These are phyloP conservation scores for Arabis hirsuta DNA, from an alignment of 345 rosid species.

Conservation along the genomic window DNA sequence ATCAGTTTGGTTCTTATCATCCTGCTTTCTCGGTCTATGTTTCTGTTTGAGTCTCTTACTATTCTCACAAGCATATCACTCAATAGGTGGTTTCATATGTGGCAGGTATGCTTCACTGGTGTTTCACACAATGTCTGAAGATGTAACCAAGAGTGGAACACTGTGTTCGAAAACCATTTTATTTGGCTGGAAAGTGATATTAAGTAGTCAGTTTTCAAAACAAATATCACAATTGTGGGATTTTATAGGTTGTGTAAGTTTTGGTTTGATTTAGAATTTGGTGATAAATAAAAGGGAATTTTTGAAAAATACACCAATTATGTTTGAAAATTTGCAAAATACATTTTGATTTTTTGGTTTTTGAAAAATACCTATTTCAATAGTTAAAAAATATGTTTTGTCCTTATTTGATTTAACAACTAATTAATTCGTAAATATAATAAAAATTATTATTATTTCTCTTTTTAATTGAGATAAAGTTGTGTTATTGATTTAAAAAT, in stretches of 20 bases:
- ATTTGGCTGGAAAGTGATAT: constrained; percentile 2
- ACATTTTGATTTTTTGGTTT: too few species aligned
- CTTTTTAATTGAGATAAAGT: too few species aligned
- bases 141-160: constrained; percentile 26
- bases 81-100: constrained; percentile 22
- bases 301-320: too few species aligned
- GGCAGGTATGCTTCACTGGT: constrained; percentile 26
- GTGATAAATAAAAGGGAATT: neutral
- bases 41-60: constrained; percentile 3
- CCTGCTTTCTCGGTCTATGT: constrained; percentile 5
- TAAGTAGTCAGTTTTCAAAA: constrained; percentile 5
- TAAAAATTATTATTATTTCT: too few species aligned
- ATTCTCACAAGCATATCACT: neutral
- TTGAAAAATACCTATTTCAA: too few species aligned
- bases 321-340: too few species aligned
- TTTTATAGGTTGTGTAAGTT: constrained; percentile 12
- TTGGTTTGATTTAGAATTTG: neutral
- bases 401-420: too few species aligned
- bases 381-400: too few species aligned
- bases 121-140: constrained; percentile 26
- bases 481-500: too few species aligned
- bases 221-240: neutral
- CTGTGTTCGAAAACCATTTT: neutral
- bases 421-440: too few species aligned
- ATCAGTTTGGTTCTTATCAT: neutral